A percentile compares a stretch with the other conserved stretches of the same genome.
Evolutionary conservation across 2,329 filamentous ascomycete species (phyloP).

Genomic region (Colletotrichum euphorbiae): DNA sequence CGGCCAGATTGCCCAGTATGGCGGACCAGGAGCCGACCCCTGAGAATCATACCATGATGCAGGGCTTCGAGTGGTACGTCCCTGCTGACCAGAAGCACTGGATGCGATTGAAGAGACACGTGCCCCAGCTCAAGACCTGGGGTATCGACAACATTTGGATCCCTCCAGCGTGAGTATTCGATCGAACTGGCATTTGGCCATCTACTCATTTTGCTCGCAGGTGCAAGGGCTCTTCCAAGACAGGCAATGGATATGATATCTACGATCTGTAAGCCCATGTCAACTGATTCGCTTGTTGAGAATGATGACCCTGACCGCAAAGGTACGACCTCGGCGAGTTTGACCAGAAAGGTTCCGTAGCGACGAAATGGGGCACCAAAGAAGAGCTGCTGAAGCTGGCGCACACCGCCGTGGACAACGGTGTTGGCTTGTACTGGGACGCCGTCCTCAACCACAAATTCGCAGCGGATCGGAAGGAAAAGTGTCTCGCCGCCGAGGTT

Average conservation of each 20-base stretch:
- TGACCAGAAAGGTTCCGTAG: constrained; percentile 73
- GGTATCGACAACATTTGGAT: constrained; percentile 77
- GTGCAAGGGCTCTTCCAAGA: constrained; percentile 74
- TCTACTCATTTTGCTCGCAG: constrained; percentile 16
- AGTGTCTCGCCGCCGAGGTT: constrained; percentile 72
- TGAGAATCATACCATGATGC: constrained; percentile 70
- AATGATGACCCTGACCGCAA: not conserved
- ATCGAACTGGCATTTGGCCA: not conserved
- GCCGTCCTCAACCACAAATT: constrained; percentile 81
- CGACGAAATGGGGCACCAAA: constrained; percentile 78
- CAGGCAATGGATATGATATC: constrained; percentile 76
- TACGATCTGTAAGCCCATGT: constrained; percentile 68
- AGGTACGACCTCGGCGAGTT: constrained; percentile 76
- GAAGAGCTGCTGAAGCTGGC: constrained; percentile 69
- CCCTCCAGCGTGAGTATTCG: constrained; percentile 64
- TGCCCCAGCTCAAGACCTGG: constrained; percentile 68
- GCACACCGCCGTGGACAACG: constrained; percentile 63
- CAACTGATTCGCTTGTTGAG: not conserved
- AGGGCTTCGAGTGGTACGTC: constrained; percentile 81
- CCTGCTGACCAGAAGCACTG: constrained; percentile 73
- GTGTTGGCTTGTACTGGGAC: constrained; percentile 76
- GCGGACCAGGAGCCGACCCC: constrained; percentile 44
- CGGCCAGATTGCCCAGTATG: constrained; percentile 25
- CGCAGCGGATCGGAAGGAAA: constrained; percentile 75
- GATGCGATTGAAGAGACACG: constrained; percentile 65